Conservation (phyloP, 768 basidiomycete genomes). For the Cystofilobasidium ferigula region DNA sequence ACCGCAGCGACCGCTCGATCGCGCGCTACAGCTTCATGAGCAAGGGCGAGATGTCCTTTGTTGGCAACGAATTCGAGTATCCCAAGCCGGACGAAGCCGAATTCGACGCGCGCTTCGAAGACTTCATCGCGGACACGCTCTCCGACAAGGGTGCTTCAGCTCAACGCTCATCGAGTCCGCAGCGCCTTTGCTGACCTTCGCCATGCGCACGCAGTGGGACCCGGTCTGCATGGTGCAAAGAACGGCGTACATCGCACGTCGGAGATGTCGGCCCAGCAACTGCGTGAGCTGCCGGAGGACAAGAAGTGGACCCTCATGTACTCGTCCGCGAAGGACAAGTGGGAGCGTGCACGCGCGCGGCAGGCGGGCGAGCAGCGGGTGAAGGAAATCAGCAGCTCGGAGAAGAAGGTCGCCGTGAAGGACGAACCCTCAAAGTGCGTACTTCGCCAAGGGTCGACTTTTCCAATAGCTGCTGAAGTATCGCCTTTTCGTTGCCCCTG, state of each 20-base stretch:
- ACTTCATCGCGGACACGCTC: conserved; percentile 44
- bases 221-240: conserved; percentile 15
- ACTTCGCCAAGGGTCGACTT: neutral
- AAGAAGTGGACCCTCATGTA: conserved; percentile 89
- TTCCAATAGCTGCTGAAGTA: neutral
- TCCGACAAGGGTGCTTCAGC: conserved; percentile 12
- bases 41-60: conserved; percentile 15
- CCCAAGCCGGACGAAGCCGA: conserved; percentile 67
- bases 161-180: conserved; percentile 24
- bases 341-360: conserved; percentile 51
- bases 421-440: conserved; percentile 22
- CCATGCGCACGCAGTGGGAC: neutral
- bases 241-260: neutral
- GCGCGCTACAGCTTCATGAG: neutral
- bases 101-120: conserved; percentile 68
- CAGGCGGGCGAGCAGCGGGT: conserved; percentile 49
- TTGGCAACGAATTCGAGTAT: conserved; percentile 51
- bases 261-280: conserved; percentile 3
- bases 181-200: conserved; percentile 11
- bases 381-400: neutral
- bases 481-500: neutral
- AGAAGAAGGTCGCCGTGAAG: neutral
- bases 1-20: neutral
- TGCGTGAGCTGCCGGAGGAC: conserved; percentile 38
- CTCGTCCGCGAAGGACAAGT: conserved; percentile 66